Base-by-base conservation (phyloP, 768 basidiomycete genomes). In the Boletus insuetus region DNA sequence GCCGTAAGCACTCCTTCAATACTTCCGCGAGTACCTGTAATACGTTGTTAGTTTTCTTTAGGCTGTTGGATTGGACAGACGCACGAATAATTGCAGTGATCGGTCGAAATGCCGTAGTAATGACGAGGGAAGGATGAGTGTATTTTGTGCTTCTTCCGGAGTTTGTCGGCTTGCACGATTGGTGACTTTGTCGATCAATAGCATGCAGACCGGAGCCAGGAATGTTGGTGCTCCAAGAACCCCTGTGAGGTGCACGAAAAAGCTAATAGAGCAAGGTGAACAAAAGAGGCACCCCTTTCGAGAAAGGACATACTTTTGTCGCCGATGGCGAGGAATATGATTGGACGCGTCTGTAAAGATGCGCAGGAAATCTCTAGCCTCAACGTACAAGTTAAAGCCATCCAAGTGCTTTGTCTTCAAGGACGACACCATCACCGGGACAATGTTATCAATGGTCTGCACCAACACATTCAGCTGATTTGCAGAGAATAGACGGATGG, bases 311-410 rank as follows among this genome's bases (percentile, higher is more conserved):
- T 10, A 95, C 94, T 87, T 88, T 52, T 89, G 85, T 43, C 93
- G 88, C 24, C 97, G 86, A 71, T 99, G 96, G 5, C 91, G 85
- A 16, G 97, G 97, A 53, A 99, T 83, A 63, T 98, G 91, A 53
- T 83, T 85, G 4, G 89, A 84, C 12, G 97, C 96, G 68, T 97
- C 95, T 0, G 94, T 92, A 73, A 99, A 98, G 43, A 97, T 86
- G 13, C 84, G 85, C 16, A 99, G 69, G 68, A 98, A 92, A 20
- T 93, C 88, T 61, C 84, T 81, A 1, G 91, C 83, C 6, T 79
- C 84, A 35, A 85, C 77, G 56, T 85, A 84, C 22, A 96, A 73
- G 11, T 85, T 80, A 45, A 89, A 73, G 4, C 79, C 75, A 10
- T 74, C 70, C 1, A 77, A 58, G 52, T 88, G 78, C 16, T 80